A percentile compares a stretch with the other conserved stretches of the same genome.
These are phyloP conservation scores for Pythium myriotylum DNA, from an alignment of 352 stramenopile species.

Conservation along the genomic window DNA sequence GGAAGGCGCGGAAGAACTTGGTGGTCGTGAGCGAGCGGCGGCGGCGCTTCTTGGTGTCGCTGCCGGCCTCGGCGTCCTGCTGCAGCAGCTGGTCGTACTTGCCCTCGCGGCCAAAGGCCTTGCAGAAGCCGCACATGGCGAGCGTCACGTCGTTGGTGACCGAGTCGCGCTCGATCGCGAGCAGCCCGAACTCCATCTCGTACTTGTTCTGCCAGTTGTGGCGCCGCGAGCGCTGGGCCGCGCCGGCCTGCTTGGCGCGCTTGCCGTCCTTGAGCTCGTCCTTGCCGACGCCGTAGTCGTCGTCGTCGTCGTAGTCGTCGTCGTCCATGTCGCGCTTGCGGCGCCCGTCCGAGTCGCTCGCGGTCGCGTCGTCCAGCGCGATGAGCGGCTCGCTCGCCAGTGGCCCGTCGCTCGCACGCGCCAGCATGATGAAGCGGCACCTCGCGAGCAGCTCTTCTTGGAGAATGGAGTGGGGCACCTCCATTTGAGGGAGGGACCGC, in stretches of 20 bases:
- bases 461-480: conserved; percentile 7
- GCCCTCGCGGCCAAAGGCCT: conserved; percentile 77
- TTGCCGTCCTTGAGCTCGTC: conserved; percentile 40
- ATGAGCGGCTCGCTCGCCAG: conserved; percentile 35
- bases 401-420: neutral
- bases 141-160: conserved; percentile 71
- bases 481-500: neutral
- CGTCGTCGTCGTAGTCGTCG: conserved; percentile 40
- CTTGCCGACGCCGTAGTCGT: conserved; percentile 34
- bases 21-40: conserved; percentile 80
- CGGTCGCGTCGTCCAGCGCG: conserved; percentile 43
- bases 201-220: conserved; percentile 86
- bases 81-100: conserved; percentile 75
- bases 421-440: neutral
- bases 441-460: too few relatives aligned
- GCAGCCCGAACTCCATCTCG: conserved; percentile 77
- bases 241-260: conserved; percentile 23
- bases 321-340: conserved; percentile 44
- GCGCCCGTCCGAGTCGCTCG: conserved; percentile 26
- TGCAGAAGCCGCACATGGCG: conserved; percentile 86
- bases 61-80: conserved; percentile 42
- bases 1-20: conserved; percentile 87
- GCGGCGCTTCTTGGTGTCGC: conserved; percentile 73
- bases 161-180: conserved; percentile 68
- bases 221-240: conserved; percentile 45